Conservation (phyloP, 2,329 filamentous ascomycete species). For the Cladosporium sp. region DNA sequence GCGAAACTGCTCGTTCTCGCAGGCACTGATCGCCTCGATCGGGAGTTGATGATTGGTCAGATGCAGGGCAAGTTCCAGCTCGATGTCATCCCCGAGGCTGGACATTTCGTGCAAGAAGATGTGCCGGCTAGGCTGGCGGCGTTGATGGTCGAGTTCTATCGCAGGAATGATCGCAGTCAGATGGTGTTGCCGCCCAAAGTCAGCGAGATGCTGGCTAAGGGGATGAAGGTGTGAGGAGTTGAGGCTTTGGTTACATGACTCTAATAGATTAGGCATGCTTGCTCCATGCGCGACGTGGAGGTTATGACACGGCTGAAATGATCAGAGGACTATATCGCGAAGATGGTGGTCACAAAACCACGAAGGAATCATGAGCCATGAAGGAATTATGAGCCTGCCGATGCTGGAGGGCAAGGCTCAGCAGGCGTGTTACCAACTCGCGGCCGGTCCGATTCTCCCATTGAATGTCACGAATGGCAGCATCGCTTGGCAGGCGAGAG, state of each 20-base stretch:
- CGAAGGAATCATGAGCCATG: no score
- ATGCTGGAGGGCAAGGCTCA: no score
- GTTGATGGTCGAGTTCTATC: slow-evolving; percentile 85
- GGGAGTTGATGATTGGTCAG: slow-evolving; percentile 90
- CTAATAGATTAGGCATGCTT: background rate
- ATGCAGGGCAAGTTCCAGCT: slow-evolving; percentile 99
- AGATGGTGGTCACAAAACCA: background rate
- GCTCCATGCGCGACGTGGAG: no score
- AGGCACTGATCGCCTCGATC: slow-evolving; percentile 86
- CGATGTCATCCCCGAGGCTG: slow-evolving; percentile 90
- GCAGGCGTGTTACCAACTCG: no score
- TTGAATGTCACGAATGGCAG: background rate
- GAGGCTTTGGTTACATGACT: background rate
- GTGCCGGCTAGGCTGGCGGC: slow-evolving; percentile 85
- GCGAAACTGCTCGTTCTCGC: slow-evolving; percentile 84
- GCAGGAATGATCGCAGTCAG: slow-evolving; percentile 80
- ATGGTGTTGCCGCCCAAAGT: slow-evolving; percentile 92
- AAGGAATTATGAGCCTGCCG: no score
- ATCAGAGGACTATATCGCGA: background rate
- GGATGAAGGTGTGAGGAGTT: slow-evolving; percentile 49
- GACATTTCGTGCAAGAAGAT: slow-evolving; percentile 96
- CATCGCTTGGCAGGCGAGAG: background rate
- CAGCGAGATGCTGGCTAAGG: slow-evolving; percentile 49
- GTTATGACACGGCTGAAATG: no score
- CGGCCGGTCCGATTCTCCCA: no score